These are phyloP conservation scores for Aspergillus sergii DNA, from an alignment of 2,329 filamentous ascomycete genomes.

Conservation along the genomic window DNA sequence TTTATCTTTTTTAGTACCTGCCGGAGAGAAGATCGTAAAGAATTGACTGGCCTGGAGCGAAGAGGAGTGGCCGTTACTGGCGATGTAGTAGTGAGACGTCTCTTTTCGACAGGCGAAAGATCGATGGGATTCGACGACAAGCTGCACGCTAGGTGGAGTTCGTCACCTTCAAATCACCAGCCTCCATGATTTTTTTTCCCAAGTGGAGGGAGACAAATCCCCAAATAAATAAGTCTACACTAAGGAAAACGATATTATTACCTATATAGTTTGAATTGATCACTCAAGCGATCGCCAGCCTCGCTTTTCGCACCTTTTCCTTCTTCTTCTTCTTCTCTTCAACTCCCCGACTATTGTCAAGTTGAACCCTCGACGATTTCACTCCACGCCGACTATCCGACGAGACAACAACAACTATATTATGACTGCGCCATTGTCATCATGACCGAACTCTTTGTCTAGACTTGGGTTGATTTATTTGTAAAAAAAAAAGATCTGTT, in stretches of 20 bases:
- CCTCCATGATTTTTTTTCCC: constrained; percentile 30
- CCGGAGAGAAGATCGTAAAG: neutral
- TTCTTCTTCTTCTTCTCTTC: neutral
- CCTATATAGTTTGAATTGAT: constrained; percentile 4
- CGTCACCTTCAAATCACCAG: constrained; percentile 26
- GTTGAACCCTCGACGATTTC: neutral
- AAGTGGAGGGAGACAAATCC: constrained; percentile 19
- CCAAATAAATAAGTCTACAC: constrained; percentile 19
- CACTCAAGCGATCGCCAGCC: neutral
- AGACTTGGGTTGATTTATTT: neutral
- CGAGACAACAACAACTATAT: neutral
- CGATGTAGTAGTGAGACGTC: constrained; percentile 2
- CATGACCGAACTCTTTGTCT: constrained; percentile 4
- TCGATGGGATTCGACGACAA: constrained; percentile 29
- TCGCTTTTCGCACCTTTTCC: neutral
- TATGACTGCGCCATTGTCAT: neutral
- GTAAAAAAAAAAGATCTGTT: neutral
- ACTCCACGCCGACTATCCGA: neutral
- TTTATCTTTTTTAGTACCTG: neutral
- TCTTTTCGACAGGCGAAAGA: constrained; percentile 10
- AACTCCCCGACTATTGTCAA: neutral
- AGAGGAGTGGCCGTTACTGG: neutral
- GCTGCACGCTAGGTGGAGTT: constrained; percentile 29
- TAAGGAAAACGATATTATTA: neutral
- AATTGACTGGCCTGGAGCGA: neutral